Base-by-base conservation (phyloP, 1,284 basidiomycete species). In the Exobasidium cylindrosporum region DNA sequence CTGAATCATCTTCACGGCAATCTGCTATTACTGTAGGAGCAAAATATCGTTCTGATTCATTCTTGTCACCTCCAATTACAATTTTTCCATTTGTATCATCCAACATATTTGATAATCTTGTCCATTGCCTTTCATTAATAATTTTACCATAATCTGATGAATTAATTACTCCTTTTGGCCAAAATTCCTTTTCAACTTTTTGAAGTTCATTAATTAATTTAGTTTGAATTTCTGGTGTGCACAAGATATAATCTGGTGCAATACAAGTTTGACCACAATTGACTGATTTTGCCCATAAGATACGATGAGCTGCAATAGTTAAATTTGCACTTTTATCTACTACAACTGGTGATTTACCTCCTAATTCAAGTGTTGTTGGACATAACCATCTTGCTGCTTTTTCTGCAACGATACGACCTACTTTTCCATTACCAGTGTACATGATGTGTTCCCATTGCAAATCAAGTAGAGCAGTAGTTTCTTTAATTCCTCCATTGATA, bases 301-400 rank as follows among this genome's bases (percentile, higher is more conserved):
- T 83, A 14, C 89, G 84, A 62, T 76, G 76, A n/a, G 80, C 81
- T 23, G 80, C 78, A 64, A 81, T 81, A 62, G 68, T 73, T 49
- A 84, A 65, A 55, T 82, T 81, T 40, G 83, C 83, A 55, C 83
- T 84, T 0, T 88, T 83, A 74, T 92, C 88, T 55, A 95, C 82
- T 69, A 93, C 85, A 13, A 88, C 89, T 1, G 92, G 92, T n/a
- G 87, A 89, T 82, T 95, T 95, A 58, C 89, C 88, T 30, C 89
- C 88, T 5, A 90, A 84, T 80, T 81, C 92, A 52, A 92, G 85
- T 5, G 90, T 88, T 24, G 89, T 83, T 0, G 93, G 91, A 0
- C 91, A 91, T 21, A 95, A 82, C 59, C 88, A 87, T 80, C 93
- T 89, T 7, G 90, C 92, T 3, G 92, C 92, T 0, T 93, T 92